Base-by-base conservation (phyloP, 139 green algal genomes). In the Chlorella sp. region DNA sequence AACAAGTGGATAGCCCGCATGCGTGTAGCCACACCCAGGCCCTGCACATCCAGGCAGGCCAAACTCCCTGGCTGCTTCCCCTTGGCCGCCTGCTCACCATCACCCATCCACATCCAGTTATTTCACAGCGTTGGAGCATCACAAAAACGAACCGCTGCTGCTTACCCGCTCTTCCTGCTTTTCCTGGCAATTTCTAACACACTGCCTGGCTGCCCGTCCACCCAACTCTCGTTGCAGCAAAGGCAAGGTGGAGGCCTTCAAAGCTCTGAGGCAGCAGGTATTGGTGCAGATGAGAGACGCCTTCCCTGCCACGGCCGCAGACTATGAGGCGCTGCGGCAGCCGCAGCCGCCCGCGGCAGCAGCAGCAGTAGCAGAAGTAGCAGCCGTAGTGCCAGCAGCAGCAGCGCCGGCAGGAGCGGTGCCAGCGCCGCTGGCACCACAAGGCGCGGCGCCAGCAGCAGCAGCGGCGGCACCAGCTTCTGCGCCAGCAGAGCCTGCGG, bases 221-320 rank as follows among this genome's bases (percentile, higher is more conserved):
- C n/a, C n/a, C 28, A 15, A 36, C 22, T 15, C 24, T n/a, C 24
- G 1, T 1, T 87, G 84, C 84, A 88, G 84, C 84, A 88, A 88
- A 30, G 84, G 84, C 30, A 88, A 88, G 32, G 84, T 88, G 68
- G 84, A 88, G 66, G 84, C 84, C 3, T 88, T 88, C 19, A 75
- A 40, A 12, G 28, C 26, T 40, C 66, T 88, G 66, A 39, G 40
- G 9, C 68, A 88, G 37, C 64, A 68, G 19, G 34, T 80, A 39
- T 36, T 68, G 32, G 37, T 81, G 84, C 39, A 81, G 39, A 19
- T 88, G 18, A 39, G 64, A 68, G 26, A 30, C 0, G 84, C 84
- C 0, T 88, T 88, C 40, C 84, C 84, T 0, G 84, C 64, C 0
- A 48, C 34, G 39, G 84, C 42, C 34, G 68, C 84, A 68, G 84